phyloP scores from a whole-genome alignment of 2,329 filamentous ascomycete genomes.

The Penicillium sp. region DNA sequence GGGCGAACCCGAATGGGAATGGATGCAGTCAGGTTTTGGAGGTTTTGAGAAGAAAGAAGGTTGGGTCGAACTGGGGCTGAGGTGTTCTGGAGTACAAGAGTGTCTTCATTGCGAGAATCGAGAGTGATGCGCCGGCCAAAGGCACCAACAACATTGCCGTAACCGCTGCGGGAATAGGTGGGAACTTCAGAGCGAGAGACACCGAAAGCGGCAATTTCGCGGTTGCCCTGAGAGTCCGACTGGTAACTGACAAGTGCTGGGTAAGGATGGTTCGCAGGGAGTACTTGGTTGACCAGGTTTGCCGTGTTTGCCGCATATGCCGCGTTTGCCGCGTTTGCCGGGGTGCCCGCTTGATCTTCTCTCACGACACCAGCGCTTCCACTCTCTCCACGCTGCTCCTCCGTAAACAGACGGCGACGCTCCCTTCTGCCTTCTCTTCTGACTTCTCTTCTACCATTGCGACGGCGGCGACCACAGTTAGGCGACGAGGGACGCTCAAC shows the following conservation, averaged over 20 bases:
- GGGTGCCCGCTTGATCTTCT: not conserved
- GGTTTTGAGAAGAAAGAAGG: not conserved
- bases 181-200: conserved; percentile 72
- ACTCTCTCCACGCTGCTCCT: too few relatives aligned
- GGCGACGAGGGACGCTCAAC: conserved; percentile 7
- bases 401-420: too few relatives aligned
- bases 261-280: too few relatives aligned
- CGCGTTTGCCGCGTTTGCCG: not conserved
- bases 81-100: conserved; percentile 35
- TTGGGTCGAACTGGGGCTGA: not conserved
- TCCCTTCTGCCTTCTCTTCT: not conserved
- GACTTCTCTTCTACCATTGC: too few relatives aligned
- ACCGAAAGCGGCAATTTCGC: conserved; percentile 73
- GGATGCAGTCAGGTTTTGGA: not conserved
- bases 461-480: too few relatives aligned
- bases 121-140: conserved; percentile 66
- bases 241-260: too few relatives aligned
- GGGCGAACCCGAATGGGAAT: not conserved
- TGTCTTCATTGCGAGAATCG: conserved; percentile 50
- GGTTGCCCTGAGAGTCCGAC: conserved; percentile 73
- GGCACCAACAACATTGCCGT: conserved; percentile 71
- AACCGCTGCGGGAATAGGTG: conserved; percentile 67
- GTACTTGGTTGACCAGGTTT: too few relatives aligned
- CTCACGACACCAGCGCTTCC: not conserved
- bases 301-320: not conserved